Evolutionary conservation across 2,329 filamentous ascomycete genomes (phyloP).

Genomic region (Cordyceps sp.): DNA sequence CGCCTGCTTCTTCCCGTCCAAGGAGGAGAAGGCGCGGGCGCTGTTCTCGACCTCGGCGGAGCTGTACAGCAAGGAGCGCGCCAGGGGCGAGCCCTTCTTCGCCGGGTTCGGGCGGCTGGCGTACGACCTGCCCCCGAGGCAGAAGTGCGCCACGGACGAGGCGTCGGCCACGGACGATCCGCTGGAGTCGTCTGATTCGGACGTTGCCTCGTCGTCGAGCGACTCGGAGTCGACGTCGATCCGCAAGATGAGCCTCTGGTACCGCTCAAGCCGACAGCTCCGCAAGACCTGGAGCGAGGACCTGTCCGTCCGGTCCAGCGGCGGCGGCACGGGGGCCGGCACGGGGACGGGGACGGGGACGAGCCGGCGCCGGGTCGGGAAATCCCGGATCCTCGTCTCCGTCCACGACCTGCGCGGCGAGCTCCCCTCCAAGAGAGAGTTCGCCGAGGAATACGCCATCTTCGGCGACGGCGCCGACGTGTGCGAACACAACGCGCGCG

Average conservation of each 20-base stretch:
- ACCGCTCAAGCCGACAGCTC: constrained; percentile 32
- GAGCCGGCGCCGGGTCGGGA: constrained; percentile 28
- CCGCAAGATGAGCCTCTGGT: constrained; percentile 40
- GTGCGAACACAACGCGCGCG: constrained; percentile 66
- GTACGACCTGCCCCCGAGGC: constrained; percentile 31
- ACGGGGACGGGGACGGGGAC: constrained; percentile 34
- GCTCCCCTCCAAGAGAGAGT: constrained; percentile 60
- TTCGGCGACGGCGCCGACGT: constrained; percentile 70
- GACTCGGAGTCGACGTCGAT: constrained; percentile 48
- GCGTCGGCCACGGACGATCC: constrained; percentile 33
- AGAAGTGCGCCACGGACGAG: constrained; percentile 29
- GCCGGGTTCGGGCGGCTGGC: constrained; percentile 38
- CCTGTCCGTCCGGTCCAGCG: constrained; percentile 41
- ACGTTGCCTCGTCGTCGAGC: constrained; percentile 33
- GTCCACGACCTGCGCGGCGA: constrained; percentile 54
- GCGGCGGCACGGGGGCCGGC: constrained; percentile 34
- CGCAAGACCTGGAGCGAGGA: constrained; percentile 39
- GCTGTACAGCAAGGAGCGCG: constrained; percentile 27
- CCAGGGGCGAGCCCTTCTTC: constrained; percentile 37
- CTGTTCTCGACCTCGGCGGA: constrained; percentile 29
- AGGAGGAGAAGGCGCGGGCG: constrained; percentile 40
- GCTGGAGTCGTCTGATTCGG: constrained; percentile 31
- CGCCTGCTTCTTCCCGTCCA: constrained; percentile 53
- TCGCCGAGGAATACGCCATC: constrained; percentile 68
- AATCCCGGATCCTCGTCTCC: constrained; percentile 52